These are phyloP conservation scores for Erodium trifolium DNA, from an alignment of 441 rosid genomes.

Conservation along the genomic window DNA sequence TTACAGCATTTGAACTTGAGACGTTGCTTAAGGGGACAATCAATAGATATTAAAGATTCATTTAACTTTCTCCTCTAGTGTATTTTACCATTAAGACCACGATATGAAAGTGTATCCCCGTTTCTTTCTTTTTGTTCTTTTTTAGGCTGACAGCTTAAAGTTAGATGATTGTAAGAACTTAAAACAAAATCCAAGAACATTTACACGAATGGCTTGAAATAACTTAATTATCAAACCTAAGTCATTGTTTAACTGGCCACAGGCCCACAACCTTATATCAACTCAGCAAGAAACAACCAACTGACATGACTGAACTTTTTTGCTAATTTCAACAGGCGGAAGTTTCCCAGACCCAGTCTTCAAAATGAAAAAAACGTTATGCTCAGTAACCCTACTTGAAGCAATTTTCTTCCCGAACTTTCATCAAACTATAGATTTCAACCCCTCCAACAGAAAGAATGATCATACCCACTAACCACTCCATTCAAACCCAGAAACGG, in stretches of 20 bases:
- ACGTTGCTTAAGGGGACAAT: too few relatives aligned
- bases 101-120: too few relatives aligned
- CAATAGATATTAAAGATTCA: too few relatives aligned
- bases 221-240: not conserved
- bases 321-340: not conserved
- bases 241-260: not conserved
- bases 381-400: slow-evolving; percentile 26
- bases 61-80: too few relatives aligned
- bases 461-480: not conserved
- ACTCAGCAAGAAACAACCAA: not conserved
- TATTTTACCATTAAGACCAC: too few relatives aligned
- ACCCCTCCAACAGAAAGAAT: not conserved
- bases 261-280: not conserved
- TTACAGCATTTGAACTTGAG: too few relatives aligned
- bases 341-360: not conserved
- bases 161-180: too few relatives aligned
- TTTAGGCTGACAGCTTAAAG: too few relatives aligned
- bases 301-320: not conserved
- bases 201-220: too few relatives aligned
- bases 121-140: too few relatives aligned
- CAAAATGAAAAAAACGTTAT: not conserved
- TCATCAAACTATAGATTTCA: not conserved
- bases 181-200: too few relatives aligned
- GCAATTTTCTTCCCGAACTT: slow-evolving; percentile 8
- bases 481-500: not conserved